Evolutionary conservation across 1,139 yeast species (phyloP).

Genomic region (Neolecta irregularis): DNA sequence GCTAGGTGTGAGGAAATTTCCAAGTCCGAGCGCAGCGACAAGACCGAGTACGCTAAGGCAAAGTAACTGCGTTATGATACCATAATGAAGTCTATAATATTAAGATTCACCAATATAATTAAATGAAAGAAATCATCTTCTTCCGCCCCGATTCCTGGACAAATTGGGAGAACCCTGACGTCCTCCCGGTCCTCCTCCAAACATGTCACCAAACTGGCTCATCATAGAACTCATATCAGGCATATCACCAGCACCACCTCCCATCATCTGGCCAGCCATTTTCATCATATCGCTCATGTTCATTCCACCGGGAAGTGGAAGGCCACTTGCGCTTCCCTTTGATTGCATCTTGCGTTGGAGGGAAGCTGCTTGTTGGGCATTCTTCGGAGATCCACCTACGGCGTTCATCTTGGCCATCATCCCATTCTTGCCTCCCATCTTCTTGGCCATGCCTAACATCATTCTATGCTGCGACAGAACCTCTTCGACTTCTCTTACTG

Average conservation of each 20-base stretch:
- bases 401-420: constrained; percentile 28
- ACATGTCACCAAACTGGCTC: constrained; percentile 16
- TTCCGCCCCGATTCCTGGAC: too few relatives aligned
- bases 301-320: constrained; percentile 25
- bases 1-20: too few relatives aligned
- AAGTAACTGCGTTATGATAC: too few relatives aligned
- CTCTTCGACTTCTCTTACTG: constrained; percentile 87
- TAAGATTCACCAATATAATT: too few relatives aligned
- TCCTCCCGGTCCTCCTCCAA: too few relatives aligned
- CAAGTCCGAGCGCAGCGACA: too few relatives aligned
- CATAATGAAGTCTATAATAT: too few relatives aligned
- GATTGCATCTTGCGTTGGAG: constrained; percentile 12
- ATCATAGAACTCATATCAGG: constrained; percentile 37
- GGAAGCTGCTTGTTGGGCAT: constrained; percentile 13
- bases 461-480: constrained; percentile 80
- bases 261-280: constrained; percentile 23
- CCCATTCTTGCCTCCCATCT: constrained; percentile 41
- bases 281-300: constrained; percentile 25
- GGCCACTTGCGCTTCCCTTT: constrained; percentile 22
- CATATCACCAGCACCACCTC: constrained; percentile 26
- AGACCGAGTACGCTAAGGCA: too few relatives aligned
- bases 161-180: too few relatives aligned
- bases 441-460: constrained; percentile 88
- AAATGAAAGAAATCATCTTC: too few relatives aligned
- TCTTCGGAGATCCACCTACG: constrained; percentile 20